Evolutionary conservation across 805 yeast species (phyloP).

Genomic region (Zygoascus ofunaensis): DNA sequence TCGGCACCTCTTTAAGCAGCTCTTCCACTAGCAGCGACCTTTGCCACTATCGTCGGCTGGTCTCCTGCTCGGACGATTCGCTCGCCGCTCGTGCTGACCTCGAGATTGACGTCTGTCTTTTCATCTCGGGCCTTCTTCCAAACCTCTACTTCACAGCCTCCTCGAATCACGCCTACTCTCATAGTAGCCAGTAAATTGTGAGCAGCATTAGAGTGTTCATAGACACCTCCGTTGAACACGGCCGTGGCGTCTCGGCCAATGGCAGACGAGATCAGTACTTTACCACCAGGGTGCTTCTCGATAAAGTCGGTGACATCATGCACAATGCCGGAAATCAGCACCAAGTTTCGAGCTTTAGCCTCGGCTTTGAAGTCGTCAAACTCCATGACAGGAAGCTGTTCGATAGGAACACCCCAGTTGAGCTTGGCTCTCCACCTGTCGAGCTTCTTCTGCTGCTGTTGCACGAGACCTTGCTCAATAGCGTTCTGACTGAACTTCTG

Average conservation of each 20-base stretch:
- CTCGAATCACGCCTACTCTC: constrained; percentile 81
- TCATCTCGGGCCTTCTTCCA: constrained; percentile 66
- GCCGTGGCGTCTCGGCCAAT: constrained; percentile 91
- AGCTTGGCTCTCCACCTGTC: constrained; percentile 68
- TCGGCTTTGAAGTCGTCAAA: constrained; percentile 44
- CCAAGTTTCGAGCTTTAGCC: constrained; percentile 50
- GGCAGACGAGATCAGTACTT: constrained; percentile 65
- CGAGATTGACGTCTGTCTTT: constrained; percentile 54
- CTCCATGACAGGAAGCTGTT: constrained; percentile 64
- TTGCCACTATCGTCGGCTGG: constrained; percentile 42
- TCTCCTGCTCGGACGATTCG: constrained; percentile 51
- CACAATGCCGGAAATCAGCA: constrained; percentile 81
- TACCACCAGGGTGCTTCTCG: constrained; percentile 91
- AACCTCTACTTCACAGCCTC: constrained; percentile 71
- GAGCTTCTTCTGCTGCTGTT: constrained; percentile 72
- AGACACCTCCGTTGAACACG: constrained; percentile 92
- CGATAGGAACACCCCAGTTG: constrained; percentile 93
- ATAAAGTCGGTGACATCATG: constrained; percentile 90
- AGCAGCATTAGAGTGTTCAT: constrained; percentile 88
- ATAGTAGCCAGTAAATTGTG: constrained; percentile 82
- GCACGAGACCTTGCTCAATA: constrained; percentile 61
- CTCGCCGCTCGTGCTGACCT: constrained; percentile 45
- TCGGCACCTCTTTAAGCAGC: constrained; percentile 37
- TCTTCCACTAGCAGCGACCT: constrained; percentile 45
- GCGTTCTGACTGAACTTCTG: constrained; percentile 49